Conservation (phyloP, 2,329 filamentous ascomycete species). For the Tympanopsis confertula region DNA sequence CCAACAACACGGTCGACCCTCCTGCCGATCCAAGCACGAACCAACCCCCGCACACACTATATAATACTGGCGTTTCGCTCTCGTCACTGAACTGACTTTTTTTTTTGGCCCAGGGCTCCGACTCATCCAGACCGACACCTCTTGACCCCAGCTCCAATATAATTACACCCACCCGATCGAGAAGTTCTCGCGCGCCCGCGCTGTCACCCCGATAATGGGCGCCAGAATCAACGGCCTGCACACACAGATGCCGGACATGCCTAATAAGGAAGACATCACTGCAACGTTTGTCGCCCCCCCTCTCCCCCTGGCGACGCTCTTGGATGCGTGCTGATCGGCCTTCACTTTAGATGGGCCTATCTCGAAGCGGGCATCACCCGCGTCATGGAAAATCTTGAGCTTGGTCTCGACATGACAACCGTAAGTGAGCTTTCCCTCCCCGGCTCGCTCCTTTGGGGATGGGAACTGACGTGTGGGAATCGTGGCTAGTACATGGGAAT, state of each 20-base stretch:
- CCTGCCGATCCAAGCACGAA: too few relatives aligned
- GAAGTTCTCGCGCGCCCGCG: too few relatives aligned
- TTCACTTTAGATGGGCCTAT: conserved; percentile 64
- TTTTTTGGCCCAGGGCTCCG: too few relatives aligned
- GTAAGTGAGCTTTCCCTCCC: conserved; percentile 38
- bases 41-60: too few relatives aligned
- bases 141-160: too few relatives aligned
- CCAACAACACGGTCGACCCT: too few relatives aligned
- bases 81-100: too few relatives aligned
- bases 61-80: too few relatives aligned
- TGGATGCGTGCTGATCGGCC: conserved; percentile 3
- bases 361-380: conserved; percentile 77
- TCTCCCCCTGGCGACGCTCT: conserved; percentile 9
- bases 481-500: conserved; percentile 73
- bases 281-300: not conserved
- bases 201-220: too few relatives aligned
- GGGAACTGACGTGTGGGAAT: not conserved
- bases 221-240: too few relatives aligned
- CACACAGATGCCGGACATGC: not conserved
- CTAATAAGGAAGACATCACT: not conserved
- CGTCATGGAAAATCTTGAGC: conserved; percentile 86
- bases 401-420: conserved; percentile 86
- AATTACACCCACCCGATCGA: too few relatives aligned
- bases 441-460: not conserved
- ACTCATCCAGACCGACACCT: too few relatives aligned